Conservation (phyloP, 352 stramenopile species). For the Phytophthora brassicae region DNA sequence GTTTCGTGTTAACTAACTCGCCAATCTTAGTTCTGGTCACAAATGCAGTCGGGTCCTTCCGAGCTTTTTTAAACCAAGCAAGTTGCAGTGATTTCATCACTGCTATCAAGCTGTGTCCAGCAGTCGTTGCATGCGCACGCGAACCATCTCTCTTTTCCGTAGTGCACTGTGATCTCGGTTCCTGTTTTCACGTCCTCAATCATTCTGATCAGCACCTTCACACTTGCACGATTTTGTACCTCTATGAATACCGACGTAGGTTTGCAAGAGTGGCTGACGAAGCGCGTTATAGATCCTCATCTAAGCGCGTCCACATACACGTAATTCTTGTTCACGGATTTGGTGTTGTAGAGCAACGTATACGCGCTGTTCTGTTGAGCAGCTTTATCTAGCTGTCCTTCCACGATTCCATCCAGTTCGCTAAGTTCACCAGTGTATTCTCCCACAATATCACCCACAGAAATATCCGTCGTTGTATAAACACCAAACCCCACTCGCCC, state of each 20-base stretch:
- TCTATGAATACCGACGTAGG: no score
- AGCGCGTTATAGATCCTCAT: not conserved
- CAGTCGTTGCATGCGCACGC: not conserved
- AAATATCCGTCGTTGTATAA: slow-evolving; percentile 1
- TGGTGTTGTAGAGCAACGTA: not conserved
- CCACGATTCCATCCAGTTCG: not conserved
- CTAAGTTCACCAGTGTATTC: slow-evolving; percentile 2
- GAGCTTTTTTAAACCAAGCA: no score
- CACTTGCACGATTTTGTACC: no score
- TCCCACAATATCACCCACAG: slow-evolving; percentile 4
- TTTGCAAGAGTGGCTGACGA: not conserved
- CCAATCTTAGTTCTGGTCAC: no score
- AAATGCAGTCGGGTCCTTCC: no score
- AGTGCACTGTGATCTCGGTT: not conserved
- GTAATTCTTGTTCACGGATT: slow-evolving; percentile 8
- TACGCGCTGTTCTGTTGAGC: not conserved
- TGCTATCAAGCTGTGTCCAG: not conserved
- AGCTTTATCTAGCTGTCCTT: not conserved
- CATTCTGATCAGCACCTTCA: not conserved
- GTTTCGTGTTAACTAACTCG: no score
- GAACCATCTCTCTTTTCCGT: slow-evolving; percentile 8
- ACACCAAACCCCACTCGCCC: not conserved
- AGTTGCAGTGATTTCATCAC: no score
- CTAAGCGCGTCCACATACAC: slow-evolving; percentile 2
- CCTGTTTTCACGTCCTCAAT: not conserved